Percentiles rank a stretch among this genome's conserved stretches.
These are phyloP conservation scores for Rhodotorula kratochvilovae DNA, from an alignment of 768 basidiomycete genomes.

Conservation along the genomic window DNA sequence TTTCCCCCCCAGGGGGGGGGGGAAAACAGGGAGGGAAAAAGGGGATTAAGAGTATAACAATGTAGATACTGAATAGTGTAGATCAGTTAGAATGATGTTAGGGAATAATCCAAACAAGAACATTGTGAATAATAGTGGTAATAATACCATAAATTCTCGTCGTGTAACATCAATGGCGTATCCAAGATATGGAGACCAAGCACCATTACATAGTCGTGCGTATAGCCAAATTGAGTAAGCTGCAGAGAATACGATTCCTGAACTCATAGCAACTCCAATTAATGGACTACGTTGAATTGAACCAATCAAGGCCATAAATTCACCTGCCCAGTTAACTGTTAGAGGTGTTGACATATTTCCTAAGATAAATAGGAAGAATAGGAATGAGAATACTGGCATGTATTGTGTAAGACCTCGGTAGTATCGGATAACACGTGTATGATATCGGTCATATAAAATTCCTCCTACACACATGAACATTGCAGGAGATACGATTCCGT, in stretches of 20 bases:
- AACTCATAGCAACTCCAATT: constrained; percentile 5
- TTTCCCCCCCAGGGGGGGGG: too few relatives aligned
- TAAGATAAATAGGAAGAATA: constrained; percentile 41
- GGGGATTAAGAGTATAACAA: constrained; percentile 13
- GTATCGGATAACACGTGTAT: constrained; percentile 41
- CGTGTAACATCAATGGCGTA: constrained; percentile 19
- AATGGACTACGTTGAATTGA: constrained; percentile 16
- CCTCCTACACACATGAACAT: constrained; percentile 42
- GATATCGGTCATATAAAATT: constrained; percentile 39
- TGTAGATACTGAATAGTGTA: constrained; percentile 24
- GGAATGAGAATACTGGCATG: constrained; percentile 42
- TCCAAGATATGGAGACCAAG: constrained; percentile 16
- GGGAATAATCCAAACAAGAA: constrained; percentile 27
- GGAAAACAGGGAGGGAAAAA: too few relatives aligned
- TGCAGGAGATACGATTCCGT: constrained; percentile 42
- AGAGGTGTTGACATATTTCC: constrained; percentile 40
- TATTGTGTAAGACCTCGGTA: constrained; percentile 42
- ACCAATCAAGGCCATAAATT: constrained; percentile 36
- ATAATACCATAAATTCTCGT: constrained; percentile 23
- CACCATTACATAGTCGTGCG: constrained; percentile 17
- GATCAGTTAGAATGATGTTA: constrained; percentile 25
- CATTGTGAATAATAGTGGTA: constrained; percentile 22
- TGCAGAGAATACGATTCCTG: constrained; percentile 24
- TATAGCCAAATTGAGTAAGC: constrained; percentile 31
- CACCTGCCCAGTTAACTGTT: constrained; percentile 41